These are phyloP conservation scores for Chytriomyces sp. DNA, from an alignment of 192 early-diverging fungal genomes.

Conservation along the genomic window DNA sequence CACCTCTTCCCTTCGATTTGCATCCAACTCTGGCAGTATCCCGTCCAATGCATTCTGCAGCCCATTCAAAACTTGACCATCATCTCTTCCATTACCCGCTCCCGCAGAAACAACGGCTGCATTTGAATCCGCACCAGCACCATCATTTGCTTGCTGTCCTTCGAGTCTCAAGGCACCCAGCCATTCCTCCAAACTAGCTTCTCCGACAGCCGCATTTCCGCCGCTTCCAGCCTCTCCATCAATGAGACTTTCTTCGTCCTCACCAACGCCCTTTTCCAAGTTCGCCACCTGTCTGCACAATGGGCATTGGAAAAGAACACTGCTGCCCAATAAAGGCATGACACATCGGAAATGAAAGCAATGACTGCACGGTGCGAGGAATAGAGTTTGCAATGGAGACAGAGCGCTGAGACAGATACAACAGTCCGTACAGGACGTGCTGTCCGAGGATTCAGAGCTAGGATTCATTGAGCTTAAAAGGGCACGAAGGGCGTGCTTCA, in stretches of 20 bases:
- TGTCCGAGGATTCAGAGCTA: slow-evolving; percentile 50
- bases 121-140: neutral
- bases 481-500: slow-evolving; percentile 31
- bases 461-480: slow-evolving; percentile 55
- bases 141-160: neutral
- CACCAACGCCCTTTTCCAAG: slow-evolving; percentile 60
- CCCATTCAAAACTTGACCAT: neutral
- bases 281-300: slow-evolving; percentile 92
- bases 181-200: slow-evolving; percentile 28
- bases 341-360: slow-evolving; percentile 95
- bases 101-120: neutral
- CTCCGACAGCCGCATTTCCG: neutral
- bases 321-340: slow-evolving; percentile 78
- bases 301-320: slow-evolving; percentile 80
- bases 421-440: slow-evolving; percentile 61
- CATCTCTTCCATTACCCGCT: neutral
- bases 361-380: slow-evolving; percentile 91
- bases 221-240: slow-evolving; percentile 8
- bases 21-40: neutral
- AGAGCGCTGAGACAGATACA: slow-evolving; percentile 91
- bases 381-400: slow-evolving; percentile 86
- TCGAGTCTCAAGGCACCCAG: slow-evolving; percentile 26
- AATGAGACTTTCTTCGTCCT: slow-evolving; percentile 31
- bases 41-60: neutral
- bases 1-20: neutral